Base-by-base conservation (phyloP, 2,329 filamentous ascomycete species). In the Mariannaea elegans region DNA sequence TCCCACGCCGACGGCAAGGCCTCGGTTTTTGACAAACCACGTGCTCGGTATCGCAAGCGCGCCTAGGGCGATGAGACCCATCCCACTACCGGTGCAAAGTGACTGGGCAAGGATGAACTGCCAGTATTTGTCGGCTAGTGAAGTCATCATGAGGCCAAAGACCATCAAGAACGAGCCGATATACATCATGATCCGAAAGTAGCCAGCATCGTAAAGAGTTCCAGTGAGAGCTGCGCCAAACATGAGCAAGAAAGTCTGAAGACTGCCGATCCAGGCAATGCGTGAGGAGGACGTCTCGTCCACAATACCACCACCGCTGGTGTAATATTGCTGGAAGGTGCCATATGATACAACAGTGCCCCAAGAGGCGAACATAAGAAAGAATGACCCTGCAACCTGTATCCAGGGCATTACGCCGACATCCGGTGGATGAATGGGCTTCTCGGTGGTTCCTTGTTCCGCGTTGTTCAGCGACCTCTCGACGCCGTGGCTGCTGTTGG, bases 281-380 rank as follows among this genome's bases (percentile, higher is more conserved):
- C 18, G 67, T 44, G 56, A 68, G 53, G 67, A 83, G 12, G 32
- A 34, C 10, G 32, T n/a, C 32, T 34, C 32, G 14, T 13, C 9
- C 5, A 34, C 14, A 27, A 27, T 27, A 27, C 24, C 24, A 4
- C 14, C 32, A 10, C 32, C 32, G 32, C 23, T 75, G 51, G 75
- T 69, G 64, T 87, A 87, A 73, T 85, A 85, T 2, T 80, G 80
- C 64, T 87, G 83, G 63, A 83, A 88, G 2, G 83, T 79, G 7
- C 82, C 82, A 56, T 84, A 87, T 7, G 81, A 66, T 57, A 70
- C 76, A 31, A 75, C 55, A 3, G 78, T 66, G 2, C 77, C 76
- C 80, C 85, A 88, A 1, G 84, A 84, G 64, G 82, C 86, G 70
- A 87, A 83, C 65, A 84, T 83, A 44, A 86, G 77, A 9, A 50